Base-by-base conservation (phyloP, 768 basidiomycete genomes). In the Amanita inopinata region DNA sequence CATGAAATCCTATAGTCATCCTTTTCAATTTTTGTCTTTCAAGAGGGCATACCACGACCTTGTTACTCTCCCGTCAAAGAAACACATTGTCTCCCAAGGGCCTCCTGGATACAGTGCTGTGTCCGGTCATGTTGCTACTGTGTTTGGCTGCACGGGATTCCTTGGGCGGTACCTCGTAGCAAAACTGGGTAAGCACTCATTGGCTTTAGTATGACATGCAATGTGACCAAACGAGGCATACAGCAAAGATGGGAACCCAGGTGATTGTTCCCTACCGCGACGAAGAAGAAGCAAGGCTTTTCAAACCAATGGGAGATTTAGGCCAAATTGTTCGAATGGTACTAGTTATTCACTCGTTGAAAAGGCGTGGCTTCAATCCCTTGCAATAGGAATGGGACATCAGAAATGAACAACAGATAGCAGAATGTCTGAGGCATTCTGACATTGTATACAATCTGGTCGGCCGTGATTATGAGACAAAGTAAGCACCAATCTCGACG, bases 241-340 rank as follows among this genome's bases (percentile, higher is more conserved):
- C 57, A 88, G 94, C 88, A 47, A 90, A 88, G 65, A 68, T 77
- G 57, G 94, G 94, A 12, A 91, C 89, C 4, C 91, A 93, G 56
- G 92, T 97, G 46, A 74, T 98, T 56, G 72, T 96, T 38, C 94
- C 94, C 5, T 97, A 94, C 67, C 78, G 96, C 33, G 91, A 97
- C 50, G 87, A 90, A 57, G 91, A 98, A 56, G 85, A 91, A 57
- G 89, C 83, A 53, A 73, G 94, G 46, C 76, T 86, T 55, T 67
- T 99, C 56, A 84, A 83, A 63, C 86, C 86, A 9, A 93, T 85
- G 80, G 96, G 94, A 32, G 96, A 99, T 67, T 70, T 98, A 42
- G 96, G 96, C 5, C 92, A 94, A 67, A 84, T 99, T 49, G 86
- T 97, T 44, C 79, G 87, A 53, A 78, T 98, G 84, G 93, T 94